phyloP scores from a whole-genome alignment of 345 rosid genomes.

The Pistacia vera region DNA sequence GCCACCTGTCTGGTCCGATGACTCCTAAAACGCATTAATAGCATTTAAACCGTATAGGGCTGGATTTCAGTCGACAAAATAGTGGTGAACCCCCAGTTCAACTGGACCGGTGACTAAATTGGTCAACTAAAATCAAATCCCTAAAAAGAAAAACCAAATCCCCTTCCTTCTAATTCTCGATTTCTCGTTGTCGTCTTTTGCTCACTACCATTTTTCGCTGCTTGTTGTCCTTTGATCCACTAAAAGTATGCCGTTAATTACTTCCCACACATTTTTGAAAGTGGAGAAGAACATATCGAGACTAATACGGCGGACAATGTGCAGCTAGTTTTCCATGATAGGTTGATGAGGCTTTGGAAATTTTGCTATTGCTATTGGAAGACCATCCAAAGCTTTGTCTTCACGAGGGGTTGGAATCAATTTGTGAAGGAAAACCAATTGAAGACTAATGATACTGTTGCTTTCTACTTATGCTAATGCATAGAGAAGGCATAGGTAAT shows the following conservation, averaged over 20 bases:
- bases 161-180: too few relatives aligned
- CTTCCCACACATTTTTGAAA: conserved; percentile 29
- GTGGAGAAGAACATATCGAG: background rate
- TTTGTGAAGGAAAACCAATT: conserved; percentile 69
- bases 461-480: conserved; percentile 45
- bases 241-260: conserved; percentile 19
- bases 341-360: conserved; percentile 66
- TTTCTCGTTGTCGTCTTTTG: too few relatives aligned
- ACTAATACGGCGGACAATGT: conserved; percentile 24
- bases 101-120: too few relatives aligned
- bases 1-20: too few relatives aligned
- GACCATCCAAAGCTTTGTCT: conserved; percentile 87
- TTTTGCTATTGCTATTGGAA: conserved; percentile 90
- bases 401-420: conserved; percentile 82
- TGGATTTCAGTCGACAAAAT: too few relatives aligned
- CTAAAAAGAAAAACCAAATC: too few relatives aligned
- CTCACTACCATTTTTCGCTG: too few relatives aligned
- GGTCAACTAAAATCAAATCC: too few relatives aligned
- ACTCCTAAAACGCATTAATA: too few relatives aligned
- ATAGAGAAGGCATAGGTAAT: conserved; percentile 5
- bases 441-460: conserved; percentile 54
- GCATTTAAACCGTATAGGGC: too few relatives aligned
- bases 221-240: too few relatives aligned
- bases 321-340: conserved; percentile 60
- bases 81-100: too few relatives aligned